Base-by-base conservation (phyloP, 257 asterid species). In the Solanum stenotomum region DNA sequence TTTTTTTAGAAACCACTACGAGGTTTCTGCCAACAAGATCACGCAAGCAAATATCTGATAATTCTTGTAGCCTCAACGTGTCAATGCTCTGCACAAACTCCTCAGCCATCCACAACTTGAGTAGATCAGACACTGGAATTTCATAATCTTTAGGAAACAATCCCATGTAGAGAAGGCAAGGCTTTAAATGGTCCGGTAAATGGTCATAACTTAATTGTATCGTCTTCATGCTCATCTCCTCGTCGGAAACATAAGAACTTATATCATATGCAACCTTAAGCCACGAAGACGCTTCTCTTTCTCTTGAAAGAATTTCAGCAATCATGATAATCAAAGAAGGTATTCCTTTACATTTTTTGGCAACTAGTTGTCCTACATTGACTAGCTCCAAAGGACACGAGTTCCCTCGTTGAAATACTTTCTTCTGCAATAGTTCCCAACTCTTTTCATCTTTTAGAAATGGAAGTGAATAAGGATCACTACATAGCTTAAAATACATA, bases 401-500 rank as follows among this genome's bases (percentile, higher is more conserved):
- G 5, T 1, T 37, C 20, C 11, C 25, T 18, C 76, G 37, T 15
- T 33, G 10, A 18, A 77, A 87, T 16, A 59, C 59, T 65, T 6
- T 37, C 42, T 11, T 35, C 29, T 37, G 10, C 49, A 77, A 25
- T n/a, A 87, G 10, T 13, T 76, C 77, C 75, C 52, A 87, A 56
- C 89, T 76, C 25, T 87, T n/a, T 1, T 14, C 46, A 5, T 13
- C 8, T 0, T 2, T 8, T n/a, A 76, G 76, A 16, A 77, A 18
- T 22, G 10, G 49, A 46, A 77, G 85, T 2, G 3, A n/a, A 16
- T 87, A 71, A 11, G 85, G 38, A 2, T 5, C 0, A 10, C 0
- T 8, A 2, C 2, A 0, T 5, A 0, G 0, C 15, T 10, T 27
- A 0, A 10, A 0, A 8, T 22, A 8, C 0, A 0, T 3, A n/a